Percentiles rank a stretch among this genome's conserved stretches.
These are phyloP conservation scores for Lactifluus pinguis DNA, from an alignment of 768 basidiomycete species.

Conservation along the genomic window DNA sequence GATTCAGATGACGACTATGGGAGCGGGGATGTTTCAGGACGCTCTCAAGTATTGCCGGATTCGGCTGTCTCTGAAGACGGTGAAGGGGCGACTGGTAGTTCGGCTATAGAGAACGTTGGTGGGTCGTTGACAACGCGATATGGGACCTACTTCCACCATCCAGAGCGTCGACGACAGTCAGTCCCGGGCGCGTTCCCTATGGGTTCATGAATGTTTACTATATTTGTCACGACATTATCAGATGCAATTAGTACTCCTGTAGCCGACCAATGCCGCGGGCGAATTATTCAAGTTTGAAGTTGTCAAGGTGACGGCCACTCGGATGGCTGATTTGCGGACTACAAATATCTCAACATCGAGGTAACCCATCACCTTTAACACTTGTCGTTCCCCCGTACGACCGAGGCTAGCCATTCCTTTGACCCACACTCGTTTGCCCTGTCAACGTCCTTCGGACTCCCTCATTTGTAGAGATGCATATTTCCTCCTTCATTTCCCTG, in stretches of 20 bases:
- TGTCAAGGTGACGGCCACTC: background rate
- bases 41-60: conserved; percentile 34
- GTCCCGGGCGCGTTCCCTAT: conserved; percentile 52
- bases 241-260: no score
- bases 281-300: background rate
- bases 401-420: background rate
- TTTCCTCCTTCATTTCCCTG: background rate
- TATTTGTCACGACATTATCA: no score
- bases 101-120: conserved; percentile 14
- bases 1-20: conserved; percentile 38
- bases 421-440: background rate
- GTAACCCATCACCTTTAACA: background rate
- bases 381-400: background rate
- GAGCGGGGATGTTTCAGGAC: conserved; percentile 26
- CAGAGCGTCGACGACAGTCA: conserved; percentile 51
- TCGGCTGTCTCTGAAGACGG: conserved; percentile 20
- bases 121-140: conserved; percentile 37
- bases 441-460: background rate
- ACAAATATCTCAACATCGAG: background rate
- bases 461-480: background rate
- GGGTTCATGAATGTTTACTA: background rate
- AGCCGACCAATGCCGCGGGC: no score
- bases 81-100: conserved; percentile 20
- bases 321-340: background rate
- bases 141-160: conserved; percentile 81